A percentile compares a stretch with the other conserved stretches of the same genome.
Conservation (phyloP, 176 grass and related monocot species). For the Aegilops bicornis region DNA sequence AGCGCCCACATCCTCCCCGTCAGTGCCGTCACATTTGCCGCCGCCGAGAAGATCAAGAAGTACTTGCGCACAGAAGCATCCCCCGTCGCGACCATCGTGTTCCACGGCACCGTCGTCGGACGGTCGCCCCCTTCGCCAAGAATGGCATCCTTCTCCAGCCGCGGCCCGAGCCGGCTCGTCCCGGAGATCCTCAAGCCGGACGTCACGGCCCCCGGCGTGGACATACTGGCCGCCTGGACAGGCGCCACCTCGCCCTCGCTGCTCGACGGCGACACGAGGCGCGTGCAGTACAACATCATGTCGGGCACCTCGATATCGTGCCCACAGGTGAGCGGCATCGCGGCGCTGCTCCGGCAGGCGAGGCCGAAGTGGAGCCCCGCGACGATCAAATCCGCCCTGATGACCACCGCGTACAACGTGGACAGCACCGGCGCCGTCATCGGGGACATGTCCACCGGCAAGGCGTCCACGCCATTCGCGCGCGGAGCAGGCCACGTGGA, state of each 20-base stretch:
- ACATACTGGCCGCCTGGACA: constrained; percentile 59
- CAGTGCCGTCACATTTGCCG: background rate
- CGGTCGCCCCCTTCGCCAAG: constrained; percentile 28
- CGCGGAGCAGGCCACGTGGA: constrained; percentile 64
- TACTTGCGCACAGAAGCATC: background rate
- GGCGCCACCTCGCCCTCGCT: constrained; percentile 19
- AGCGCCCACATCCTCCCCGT: constrained; percentile 8
- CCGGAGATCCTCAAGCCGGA: constrained; percentile 63
- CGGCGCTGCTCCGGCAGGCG: constrained; percentile 30
- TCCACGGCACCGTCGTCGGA: constrained; percentile 23
- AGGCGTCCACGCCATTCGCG: constrained; percentile 36
- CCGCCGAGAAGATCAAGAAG: background rate
- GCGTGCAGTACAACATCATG: constrained; percentile 46
- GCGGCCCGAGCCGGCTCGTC: constrained; percentile 32
- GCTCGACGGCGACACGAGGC: constrained; percentile 33
- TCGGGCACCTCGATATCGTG: constrained; percentile 47
- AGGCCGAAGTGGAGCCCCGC: constrained; percentile 42
- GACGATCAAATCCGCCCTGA: constrained; percentile 49
- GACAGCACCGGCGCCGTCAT: constrained; percentile 46
- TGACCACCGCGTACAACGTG: constrained; percentile 54
- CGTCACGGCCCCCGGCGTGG: constrained; percentile 49
- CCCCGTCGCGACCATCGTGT: constrained; percentile 18
- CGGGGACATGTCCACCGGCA: constrained; percentile 46
- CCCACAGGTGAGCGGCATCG: constrained; percentile 48
- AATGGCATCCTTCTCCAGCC: constrained; percentile 48